phyloP scores from a whole-genome alignment of 371 early-diverging fungal genomes.

The Rhizomucor pusillus region DNA sequence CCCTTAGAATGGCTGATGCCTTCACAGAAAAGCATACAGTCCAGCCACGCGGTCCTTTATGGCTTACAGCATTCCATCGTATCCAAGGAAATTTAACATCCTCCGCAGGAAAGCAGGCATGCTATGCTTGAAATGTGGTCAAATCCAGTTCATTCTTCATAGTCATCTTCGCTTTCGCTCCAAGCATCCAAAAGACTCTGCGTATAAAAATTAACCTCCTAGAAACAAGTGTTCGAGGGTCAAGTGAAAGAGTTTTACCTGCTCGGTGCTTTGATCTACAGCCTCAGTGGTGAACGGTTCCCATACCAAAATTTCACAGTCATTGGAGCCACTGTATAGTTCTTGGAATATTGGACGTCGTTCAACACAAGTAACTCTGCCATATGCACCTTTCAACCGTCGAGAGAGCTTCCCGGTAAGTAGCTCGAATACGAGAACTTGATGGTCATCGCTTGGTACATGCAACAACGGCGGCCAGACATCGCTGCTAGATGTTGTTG shows the following conservation, averaged over 20 bases:
- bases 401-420: slow-evolving; percentile 53
- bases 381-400: slow-evolving; percentile 64
- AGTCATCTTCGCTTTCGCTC: slow-evolving; percentile 22
- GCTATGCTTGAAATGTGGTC: too few relatives aligned
- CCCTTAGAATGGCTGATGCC: too few relatives aligned
- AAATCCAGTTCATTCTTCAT: neutral
- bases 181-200: slow-evolving; percentile 18
- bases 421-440: slow-evolving; percentile 61
- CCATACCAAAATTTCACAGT: slow-evolving; percentile 68
- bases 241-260: slow-evolving; percentile 3
- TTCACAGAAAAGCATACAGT: too few relatives aligned
- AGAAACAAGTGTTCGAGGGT: neutral
- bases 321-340: slow-evolving; percentile 66
- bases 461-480: slow-evolving; percentile 53
- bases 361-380: slow-evolving; percentile 59
- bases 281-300: slow-evolving; percentile 39
- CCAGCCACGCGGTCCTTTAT: too few relatives aligned
- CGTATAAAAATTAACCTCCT: neutral
- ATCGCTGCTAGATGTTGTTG: slow-evolving; percentile 46
- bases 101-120: too few relatives aligned
- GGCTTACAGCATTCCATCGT: too few relatives aligned
- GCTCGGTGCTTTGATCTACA: slow-evolving; percentile 3
- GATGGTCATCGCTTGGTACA: slow-evolving; percentile 61
- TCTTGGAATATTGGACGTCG: slow-evolving; percentile 57
- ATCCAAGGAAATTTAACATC: too few relatives aligned